Conservation (phyloP, 371 early-diverging fungal species). For the Cokeromyces recurvatus region DNA sequence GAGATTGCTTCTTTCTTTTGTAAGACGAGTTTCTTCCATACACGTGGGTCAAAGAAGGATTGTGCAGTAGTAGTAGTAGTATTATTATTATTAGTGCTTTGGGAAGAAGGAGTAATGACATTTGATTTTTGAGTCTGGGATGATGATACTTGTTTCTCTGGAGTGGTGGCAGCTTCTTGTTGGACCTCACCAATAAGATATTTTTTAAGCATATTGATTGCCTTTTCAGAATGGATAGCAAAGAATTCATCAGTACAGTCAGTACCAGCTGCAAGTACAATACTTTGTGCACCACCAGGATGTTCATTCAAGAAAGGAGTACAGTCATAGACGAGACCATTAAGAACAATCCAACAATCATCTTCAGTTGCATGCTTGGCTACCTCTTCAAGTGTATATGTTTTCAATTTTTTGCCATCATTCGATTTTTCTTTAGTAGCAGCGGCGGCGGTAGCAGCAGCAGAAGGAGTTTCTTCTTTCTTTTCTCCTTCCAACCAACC, state of each 20-base stretch:
- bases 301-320: conserved; percentile 84
- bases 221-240: conserved; percentile 82
- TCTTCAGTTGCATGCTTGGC: conserved; percentile 79
- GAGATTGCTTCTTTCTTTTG: conserved; percentile 29
- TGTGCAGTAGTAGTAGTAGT: too few species aligned
- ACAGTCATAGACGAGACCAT: conserved; percentile 86
- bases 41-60: conserved; percentile 31
- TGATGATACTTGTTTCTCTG: conserved; percentile 5
- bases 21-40: conserved; percentile 35
- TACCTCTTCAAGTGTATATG: conserved; percentile 57
- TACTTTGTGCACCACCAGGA: conserved; percentile 62
- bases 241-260: conserved; percentile 86
- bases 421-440: conserved; percentile 38
- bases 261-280: conserved; percentile 46
- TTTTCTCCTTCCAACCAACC: conserved; percentile 12
- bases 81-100: background rate
- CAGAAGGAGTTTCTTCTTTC: conserved; percentile 12
- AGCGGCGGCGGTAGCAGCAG: too few species aligned
- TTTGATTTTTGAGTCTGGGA: background rate
- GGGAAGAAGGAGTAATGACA: conserved; percentile 3
- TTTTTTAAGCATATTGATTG: conserved; percentile 30
- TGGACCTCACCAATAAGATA: conserved; percentile 27
- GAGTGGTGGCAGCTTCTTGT: conserved; percentile 3
- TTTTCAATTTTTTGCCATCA: too few species aligned
- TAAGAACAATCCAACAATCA: conserved; percentile 93